phyloP scores from a whole-genome alignment of 108 stramenopile species.

The Skeletonema grethae region DNA sequence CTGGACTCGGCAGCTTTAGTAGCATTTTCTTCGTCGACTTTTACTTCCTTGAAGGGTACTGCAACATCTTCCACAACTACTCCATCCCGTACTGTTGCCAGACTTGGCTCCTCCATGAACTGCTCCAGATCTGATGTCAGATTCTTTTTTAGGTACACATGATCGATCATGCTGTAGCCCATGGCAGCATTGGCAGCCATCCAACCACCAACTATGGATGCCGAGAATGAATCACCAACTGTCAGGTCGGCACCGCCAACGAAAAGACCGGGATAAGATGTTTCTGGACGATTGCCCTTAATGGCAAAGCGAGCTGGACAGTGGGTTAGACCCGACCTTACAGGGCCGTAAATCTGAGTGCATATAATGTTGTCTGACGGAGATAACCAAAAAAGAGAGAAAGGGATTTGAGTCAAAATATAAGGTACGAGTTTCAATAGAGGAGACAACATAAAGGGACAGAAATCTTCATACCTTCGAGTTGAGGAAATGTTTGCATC shows the following conservation, averaged over 20 bases:
- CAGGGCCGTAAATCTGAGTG: slow-evolving; percentile 55
- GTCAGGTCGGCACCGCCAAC: slow-evolving; percentile 84
- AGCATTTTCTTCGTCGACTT: not conserved
- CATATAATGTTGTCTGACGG: slow-evolving; percentile 48
- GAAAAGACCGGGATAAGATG: slow-evolving; percentile 77
- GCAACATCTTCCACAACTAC: slow-evolving; percentile 70
- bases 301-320: slow-evolving; percentile 84
- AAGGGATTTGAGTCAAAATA: not conserved
- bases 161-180: slow-evolving; percentile 78
- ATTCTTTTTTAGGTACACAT: slow-evolving; percentile 81
- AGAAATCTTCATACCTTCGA: slow-evolving; percentile 50
- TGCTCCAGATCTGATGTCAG: slow-evolving; percentile 72
- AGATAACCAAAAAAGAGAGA: not conserved
- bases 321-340: slow-evolving; percentile 73
- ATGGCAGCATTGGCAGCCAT: slow-evolving; percentile 85
- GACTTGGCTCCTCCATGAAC: slow-evolving; percentile 62
- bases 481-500: slow-evolving; percentile 71
- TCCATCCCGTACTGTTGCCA: slow-evolving; percentile 46
- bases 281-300: slow-evolving; percentile 82
- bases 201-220: slow-evolving; percentile 78
- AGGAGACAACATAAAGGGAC: not conserved
- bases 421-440: not conserved
- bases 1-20: slow-evolving; percentile 46
- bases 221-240: slow-evolving; percentile 81
- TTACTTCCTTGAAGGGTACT: slow-evolving; percentile 50